phyloP scores from a whole-genome alignment of 2,329 filamentous ascomycete genomes.

The Emmonsia crescens region DNA sequence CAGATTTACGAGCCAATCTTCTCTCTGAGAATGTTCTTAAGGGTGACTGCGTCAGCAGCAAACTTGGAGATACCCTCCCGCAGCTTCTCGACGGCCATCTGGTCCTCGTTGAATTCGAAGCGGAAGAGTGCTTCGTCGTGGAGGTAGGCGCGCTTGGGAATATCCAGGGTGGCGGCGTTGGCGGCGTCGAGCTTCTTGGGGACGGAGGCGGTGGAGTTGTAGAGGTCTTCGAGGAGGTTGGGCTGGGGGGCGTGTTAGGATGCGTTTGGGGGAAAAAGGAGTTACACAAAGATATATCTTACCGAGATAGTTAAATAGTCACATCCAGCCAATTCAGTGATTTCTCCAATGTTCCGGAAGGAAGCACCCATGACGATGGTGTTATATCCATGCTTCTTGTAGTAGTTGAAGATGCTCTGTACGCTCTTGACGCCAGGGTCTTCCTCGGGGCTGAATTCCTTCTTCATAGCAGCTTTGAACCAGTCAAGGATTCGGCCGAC shows the following conservation, averaged over 20 bases:
- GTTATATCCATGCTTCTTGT: constrained; percentile 99
- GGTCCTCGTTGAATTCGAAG: constrained; percentile 99
- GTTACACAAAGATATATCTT: constrained; percentile 30
- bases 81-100: constrained; percentile 99
- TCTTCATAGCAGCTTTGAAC: constrained; percentile 95
- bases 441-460: constrained; percentile 79
- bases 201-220: constrained; percentile 69
- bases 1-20: constrained; percentile 50
- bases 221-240: constrained; percentile 84
- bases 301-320: constrained; percentile 98
- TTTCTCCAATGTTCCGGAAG: constrained; percentile 92
- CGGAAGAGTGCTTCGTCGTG: constrained; percentile 83
- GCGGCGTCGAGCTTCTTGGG: constrained; percentile 84
- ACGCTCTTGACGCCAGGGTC: constrained; percentile 96
- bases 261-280: not conserved
- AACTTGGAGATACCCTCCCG: constrained; percentile 99
- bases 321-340: constrained; percentile 94
- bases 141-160: constrained; percentile 86
- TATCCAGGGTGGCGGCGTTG: constrained; percentile 54
- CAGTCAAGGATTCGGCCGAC: constrained; percentile 98
- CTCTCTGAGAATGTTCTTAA: constrained; percentile 82
- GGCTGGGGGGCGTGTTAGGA: constrained; percentile 44
- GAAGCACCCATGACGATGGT: constrained; percentile 99
- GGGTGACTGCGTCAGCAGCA: constrained; percentile 83
- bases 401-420: constrained; percentile 97